Percentiles rank a stretch among this genome's conserved stretches.
Conservation (phyloP, 2,329 filamentous ascomycete species). For the Cladorrhinum sp. region DNA sequence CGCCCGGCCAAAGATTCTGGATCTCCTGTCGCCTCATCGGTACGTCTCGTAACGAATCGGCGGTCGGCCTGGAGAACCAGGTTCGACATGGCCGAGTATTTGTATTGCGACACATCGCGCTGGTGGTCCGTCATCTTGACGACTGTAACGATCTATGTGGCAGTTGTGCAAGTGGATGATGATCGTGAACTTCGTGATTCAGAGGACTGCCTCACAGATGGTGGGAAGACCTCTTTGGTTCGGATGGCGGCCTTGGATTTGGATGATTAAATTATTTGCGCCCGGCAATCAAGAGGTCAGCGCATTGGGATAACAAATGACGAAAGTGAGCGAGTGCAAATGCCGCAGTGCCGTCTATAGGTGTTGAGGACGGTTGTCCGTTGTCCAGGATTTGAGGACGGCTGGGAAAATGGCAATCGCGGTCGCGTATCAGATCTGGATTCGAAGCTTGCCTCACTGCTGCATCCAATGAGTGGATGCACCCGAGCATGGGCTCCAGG, state of each 20-base stretch:
- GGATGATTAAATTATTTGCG: not conserved
- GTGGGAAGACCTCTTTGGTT: not conserved
- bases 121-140: slow-evolving; percentile 69
- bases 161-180: not conserved
- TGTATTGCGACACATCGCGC: slow-evolving; percentile 91
- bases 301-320: not conserved
- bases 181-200: not conserved
- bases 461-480: slow-evolving; percentile 4
- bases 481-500: not conserved
- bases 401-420: not conserved
- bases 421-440: slow-evolving; percentile 10
- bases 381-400: not conserved
- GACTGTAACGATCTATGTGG: slow-evolving; percentile 18
- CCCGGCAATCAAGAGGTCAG: not conserved
- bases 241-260: not conserved
- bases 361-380: not conserved
- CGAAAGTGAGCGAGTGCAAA: not conserved
- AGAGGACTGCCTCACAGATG: not conserved
- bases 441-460: slow-evolving; percentile 10
- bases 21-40: slow-evolving; percentile 93
- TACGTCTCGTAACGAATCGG: slow-evolving; percentile 87
- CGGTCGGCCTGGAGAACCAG: slow-evolving; percentile 99
- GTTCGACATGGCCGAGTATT: slow-evolving; percentile 99
- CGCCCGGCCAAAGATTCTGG: slow-evolving; percentile 95
- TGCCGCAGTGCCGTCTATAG: not conserved